phyloP scores from a whole-genome alignment of 805 yeast species.

The Kluyveromyces siamensis region DNA sequence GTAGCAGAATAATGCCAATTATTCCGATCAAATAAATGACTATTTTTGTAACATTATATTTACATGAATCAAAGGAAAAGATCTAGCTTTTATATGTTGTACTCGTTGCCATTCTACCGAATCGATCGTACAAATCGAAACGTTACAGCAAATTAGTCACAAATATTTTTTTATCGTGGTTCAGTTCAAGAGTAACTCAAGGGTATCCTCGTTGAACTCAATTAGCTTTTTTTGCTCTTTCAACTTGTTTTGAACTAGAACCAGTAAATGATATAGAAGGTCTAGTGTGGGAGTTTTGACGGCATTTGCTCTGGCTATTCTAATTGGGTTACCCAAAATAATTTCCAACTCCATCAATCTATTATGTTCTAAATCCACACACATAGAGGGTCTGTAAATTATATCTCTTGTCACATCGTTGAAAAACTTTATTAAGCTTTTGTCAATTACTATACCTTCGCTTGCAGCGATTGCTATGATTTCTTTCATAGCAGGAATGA shows the following conservation, averaged over 20 bases:
- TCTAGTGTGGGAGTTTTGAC: slow-evolving; percentile 52
- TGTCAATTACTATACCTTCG: slow-evolving; percentile 47
- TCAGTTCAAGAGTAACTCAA: not conserved
- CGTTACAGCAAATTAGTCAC: slow-evolving; percentile 6
- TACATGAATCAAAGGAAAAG: not conserved
- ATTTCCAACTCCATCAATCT: slow-evolving; percentile 63
- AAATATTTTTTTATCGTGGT: not conserved
- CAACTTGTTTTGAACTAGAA: slow-evolving; percentile 50
- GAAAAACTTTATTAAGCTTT: slow-evolving; percentile 37
- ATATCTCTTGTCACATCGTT: slow-evolving; percentile 44
- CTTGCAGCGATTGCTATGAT: slow-evolving; percentile 50
- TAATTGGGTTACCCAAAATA: slow-evolving; percentile 58
- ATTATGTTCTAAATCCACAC: slow-evolving; percentile 51
- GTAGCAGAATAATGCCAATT: not conserved
- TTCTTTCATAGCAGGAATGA: slow-evolving; percentile 57
- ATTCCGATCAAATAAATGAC: not conserved
- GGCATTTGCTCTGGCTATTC: slow-evolving; percentile 36
- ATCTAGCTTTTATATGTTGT: too few species aligned
- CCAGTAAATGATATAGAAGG: slow-evolving; percentile 49
- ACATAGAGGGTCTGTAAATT: slow-evolving; percentile 60
- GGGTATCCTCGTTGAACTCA: slow-evolving; percentile 11
- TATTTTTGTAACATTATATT: not conserved
- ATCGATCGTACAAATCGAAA: not conserved
- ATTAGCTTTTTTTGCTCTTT: slow-evolving; percentile 47
- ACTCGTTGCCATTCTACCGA: too few species aligned